phyloP scores from a whole-genome alignment of 2,329 filamentous ascomycete genomes.

The Ophiostoma novo-ulmi region DNA sequence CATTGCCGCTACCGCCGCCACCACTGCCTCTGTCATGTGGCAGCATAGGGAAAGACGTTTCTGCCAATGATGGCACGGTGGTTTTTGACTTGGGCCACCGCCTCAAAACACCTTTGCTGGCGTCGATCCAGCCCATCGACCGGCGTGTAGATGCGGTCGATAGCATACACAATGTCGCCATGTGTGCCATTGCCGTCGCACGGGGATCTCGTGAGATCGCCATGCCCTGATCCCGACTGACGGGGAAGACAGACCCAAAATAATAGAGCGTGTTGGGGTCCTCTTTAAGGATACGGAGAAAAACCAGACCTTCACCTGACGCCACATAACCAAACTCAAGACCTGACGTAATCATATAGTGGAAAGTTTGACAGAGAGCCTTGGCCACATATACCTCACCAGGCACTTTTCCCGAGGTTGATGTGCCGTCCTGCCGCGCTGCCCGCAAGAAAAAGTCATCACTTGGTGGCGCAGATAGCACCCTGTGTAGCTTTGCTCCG shows the following conservation, averaged over 20 bases:
- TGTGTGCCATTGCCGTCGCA: conserved; percentile 18
- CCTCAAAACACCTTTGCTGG: neutral
- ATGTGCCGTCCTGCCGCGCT: neutral
- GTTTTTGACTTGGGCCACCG: conserved; percentile 11
- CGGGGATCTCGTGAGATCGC: neutral
- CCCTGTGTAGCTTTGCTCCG: neutral
- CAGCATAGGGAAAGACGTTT: too few species aligned
- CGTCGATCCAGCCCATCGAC: conserved; percentile 15
- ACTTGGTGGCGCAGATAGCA: conserved; percentile 16
- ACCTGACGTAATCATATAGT: conserved; percentile 23
- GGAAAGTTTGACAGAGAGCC: conserved; percentile 22
- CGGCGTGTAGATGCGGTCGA: neutral
- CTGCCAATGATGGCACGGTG: too few species aligned
- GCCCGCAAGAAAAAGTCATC: conserved; percentile 23
- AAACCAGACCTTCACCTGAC: conserved; percentile 21
- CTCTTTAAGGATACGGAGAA: conserved; percentile 21
- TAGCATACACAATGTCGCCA: conserved; percentile 19
- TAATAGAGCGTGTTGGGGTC: conserved; percentile 23
- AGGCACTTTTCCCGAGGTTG: neutral
- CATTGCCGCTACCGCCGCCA: too few species aligned
- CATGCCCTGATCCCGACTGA: neutral
- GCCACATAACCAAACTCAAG: conserved; percentile 24
- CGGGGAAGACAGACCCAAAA: conserved; percentile 14
- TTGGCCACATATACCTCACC: conserved; percentile 16
- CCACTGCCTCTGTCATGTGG: too few species aligned